Conservation (phyloP, 2,329 filamentous ascomycete species). For the Claviceps sp. region DNA sequence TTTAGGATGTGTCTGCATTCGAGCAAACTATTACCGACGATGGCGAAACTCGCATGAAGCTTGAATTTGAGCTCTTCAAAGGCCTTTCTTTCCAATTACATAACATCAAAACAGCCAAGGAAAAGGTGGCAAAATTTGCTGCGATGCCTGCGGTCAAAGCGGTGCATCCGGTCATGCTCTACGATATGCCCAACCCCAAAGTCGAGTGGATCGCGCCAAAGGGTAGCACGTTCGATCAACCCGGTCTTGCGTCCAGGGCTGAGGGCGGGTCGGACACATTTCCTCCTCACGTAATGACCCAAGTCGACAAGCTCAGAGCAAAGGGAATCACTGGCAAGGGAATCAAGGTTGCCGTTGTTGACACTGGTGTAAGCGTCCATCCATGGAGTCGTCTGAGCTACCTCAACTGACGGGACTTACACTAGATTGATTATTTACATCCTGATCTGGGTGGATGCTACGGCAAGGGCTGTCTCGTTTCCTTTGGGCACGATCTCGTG, state of each 20-base stretch:
- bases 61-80: constrained; percentile 39
- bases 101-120: constrained; percentile 29
- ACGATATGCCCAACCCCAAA: constrained; percentile 30
- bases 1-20: constrained; percentile 8
- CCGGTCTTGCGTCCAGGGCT: constrained; percentile 10
- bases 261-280: constrained; percentile 22
- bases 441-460: constrained; percentile 52
- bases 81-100: constrained; percentile 40
- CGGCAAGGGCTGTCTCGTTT: constrained; percentile 43
- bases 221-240: constrained; percentile 11
- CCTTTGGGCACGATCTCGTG: constrained; percentile 43
- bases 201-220: constrained; percentile 29
- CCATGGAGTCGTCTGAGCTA: neutral
- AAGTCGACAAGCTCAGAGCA: constrained; percentile 38
- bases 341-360: constrained; percentile 39
- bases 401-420: neutral
- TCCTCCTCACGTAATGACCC: constrained; percentile 41
- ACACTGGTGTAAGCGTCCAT: constrained; percentile 35
- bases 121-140: constrained; percentile 27
- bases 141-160: constrained; percentile 31
- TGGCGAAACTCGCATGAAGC: constrained; percentile 31
- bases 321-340: constrained; percentile 36
- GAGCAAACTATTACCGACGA: constrained; percentile 15
- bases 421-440: constrained; percentile 46
- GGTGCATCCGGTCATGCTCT: constrained; percentile 34